Conservation (phyloP, 1,139 yeast species). For the Lodderomyces pseudojiufengensis region DNA sequence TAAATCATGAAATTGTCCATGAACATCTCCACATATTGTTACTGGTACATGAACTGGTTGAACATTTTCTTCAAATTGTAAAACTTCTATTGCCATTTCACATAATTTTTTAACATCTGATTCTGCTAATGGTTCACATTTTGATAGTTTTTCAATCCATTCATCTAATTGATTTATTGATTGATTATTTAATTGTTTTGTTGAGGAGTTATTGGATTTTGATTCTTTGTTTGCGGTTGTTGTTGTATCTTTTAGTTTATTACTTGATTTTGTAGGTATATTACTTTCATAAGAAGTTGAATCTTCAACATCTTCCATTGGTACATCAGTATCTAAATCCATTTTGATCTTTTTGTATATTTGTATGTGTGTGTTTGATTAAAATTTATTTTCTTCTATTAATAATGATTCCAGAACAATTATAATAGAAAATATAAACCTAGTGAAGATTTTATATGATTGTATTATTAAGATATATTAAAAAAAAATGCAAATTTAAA, state of each 20-base stretch:
- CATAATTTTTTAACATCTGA: conserved; percentile 79
- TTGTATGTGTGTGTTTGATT: too few relatives aligned
- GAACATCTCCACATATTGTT: conserved; percentile 97
- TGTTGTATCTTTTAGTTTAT: conserved; percentile 5
- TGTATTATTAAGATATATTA: too few relatives aligned
- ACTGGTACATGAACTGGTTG: conserved; percentile 93
- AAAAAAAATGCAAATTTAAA: background rate
- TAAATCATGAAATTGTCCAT: conserved; percentile 95
- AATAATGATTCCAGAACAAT: too few relatives aligned
- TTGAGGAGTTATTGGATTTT: conserved; percentile 3
- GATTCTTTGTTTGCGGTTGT: conserved; percentile 4
- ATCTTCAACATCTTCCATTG: conserved; percentile 69
- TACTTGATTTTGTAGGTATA: conserved; percentile 1
- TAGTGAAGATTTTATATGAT: too few relatives aligned
- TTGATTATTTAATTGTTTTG: conserved; percentile 10
- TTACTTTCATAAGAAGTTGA: conserved; percentile 6
- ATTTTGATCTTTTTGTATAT: conserved; percentile 25
- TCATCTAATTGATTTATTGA: conserved; percentile 69
- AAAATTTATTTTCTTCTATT: too few relatives aligned
- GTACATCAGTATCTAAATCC: conserved; percentile 69
- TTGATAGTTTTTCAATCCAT: conserved; percentile 77
- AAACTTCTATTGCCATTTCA: conserved; percentile 84
- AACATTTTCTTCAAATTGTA: conserved; percentile 89
- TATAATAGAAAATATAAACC: too few relatives aligned
- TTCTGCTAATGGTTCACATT: conserved; percentile 83